Evolutionary conservation across 371 early-diverging fungal species (phyloP).

Genomic region (Syncephalastrum monosporum): DNA sequence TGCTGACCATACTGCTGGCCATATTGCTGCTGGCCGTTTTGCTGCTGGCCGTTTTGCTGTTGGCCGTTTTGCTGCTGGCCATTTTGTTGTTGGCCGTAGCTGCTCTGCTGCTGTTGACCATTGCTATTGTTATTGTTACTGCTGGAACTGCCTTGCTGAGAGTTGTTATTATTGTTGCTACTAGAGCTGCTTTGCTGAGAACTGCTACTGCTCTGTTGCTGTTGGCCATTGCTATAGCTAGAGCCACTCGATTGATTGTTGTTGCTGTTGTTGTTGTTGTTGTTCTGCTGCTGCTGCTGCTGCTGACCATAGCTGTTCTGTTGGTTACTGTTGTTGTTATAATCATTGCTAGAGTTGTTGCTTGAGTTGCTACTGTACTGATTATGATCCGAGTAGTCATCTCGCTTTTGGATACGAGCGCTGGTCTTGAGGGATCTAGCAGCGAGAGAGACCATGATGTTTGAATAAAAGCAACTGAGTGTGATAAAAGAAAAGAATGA

Average conservation of each 20-base stretch:
- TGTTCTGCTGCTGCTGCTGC: conserved; percentile 6
- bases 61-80: background rate
- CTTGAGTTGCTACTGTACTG: too few relatives aligned
- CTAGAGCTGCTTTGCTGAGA: conserved; percentile 6
- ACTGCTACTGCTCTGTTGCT: conserved; percentile 7
- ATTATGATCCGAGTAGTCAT: too few relatives aligned
- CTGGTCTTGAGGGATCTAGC: too few relatives aligned
- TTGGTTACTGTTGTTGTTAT: too few relatives aligned
- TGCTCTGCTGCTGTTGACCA: background rate
- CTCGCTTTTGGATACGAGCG: too few relatives aligned
- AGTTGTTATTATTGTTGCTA: conserved; percentile 6
- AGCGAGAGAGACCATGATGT: too few relatives aligned
- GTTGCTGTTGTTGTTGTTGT: background rate
- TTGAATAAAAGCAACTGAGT: too few relatives aligned
- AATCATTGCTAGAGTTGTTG: too few relatives aligned
- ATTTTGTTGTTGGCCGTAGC: conserved; percentile 4
- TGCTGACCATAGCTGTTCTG: background rate
- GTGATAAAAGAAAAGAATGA: too few relatives aligned
- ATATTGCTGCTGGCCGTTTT: background rate
- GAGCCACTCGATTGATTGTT: conserved; percentile 6
- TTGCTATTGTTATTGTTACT: conserved; percentile 7
- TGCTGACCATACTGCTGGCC: background rate
- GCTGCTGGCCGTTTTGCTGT: background rate
- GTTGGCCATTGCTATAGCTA: background rate
- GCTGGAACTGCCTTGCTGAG: conserved; percentile 9